phyloP scores from a whole-genome alignment of 2,329 filamentous ascomycete species.

The Pseudogymnoascus sp. region DNA sequence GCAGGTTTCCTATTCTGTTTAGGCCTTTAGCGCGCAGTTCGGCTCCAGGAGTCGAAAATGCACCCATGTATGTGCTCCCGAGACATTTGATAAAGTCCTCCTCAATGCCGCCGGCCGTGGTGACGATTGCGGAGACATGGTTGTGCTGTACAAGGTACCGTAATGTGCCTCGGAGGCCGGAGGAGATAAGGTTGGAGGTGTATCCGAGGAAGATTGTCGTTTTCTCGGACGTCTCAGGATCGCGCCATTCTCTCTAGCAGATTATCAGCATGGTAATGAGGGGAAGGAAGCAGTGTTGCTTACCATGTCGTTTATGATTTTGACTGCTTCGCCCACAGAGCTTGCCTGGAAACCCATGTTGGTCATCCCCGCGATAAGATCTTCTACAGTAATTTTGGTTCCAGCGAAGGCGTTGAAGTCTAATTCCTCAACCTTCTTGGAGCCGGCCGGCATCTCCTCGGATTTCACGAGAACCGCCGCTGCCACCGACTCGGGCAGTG shows the following conservation, averaged over 20 bases:
- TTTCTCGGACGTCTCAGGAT: conserved; percentile 67
- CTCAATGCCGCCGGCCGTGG: conserved; percentile 89
- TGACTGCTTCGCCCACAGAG: conserved; percentile 75
- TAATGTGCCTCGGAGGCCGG: conserved; percentile 81
- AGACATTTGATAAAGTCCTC: conserved; percentile 99
- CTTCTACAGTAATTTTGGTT: conserved; percentile 72
- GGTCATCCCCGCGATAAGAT: conserved; percentile 73
- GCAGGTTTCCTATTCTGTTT: conserved; percentile 91
- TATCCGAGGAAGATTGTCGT: conserved; percentile 97
- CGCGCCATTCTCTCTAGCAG: conserved; percentile 65
- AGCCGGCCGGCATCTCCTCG: conserved; percentile 67
- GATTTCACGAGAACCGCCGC: conserved; percentile 82
- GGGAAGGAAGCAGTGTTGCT: background rate
- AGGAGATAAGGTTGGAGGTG: conserved; percentile 96
- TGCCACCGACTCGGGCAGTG: conserved; percentile 55
- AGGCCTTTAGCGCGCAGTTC: conserved; percentile 75
- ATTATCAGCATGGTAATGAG: background rate
- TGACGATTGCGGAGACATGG: conserved; percentile 88
- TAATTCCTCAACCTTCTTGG: conserved; percentile 79
- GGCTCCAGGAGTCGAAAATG: conserved; percentile 71
- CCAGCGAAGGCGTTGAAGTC: conserved; percentile 80
- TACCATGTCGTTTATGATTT: conserved; percentile 96
- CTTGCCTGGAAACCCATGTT: conserved; percentile 80
- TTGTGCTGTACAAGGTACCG: conserved; percentile 89
- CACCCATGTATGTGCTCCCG: conserved; percentile 84